Evolutionary conservation across 2,329 filamentous ascomycete genomes (phyloP).

Genomic region (Metarhizium humberi): DNA sequence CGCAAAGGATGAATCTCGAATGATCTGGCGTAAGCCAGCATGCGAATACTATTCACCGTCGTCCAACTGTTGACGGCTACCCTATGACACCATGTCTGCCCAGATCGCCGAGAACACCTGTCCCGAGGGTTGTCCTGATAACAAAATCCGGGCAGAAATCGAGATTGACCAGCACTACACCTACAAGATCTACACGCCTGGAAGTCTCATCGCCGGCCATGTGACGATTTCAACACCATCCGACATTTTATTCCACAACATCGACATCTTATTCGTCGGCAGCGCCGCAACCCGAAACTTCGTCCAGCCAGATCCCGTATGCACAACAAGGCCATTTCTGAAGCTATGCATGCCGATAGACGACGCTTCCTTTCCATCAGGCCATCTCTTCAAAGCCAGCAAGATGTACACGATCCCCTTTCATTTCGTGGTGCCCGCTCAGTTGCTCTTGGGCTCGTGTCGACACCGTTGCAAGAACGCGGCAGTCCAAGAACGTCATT

Average conservation of each 20-base stretch:
- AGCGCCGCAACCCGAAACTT: neutral
- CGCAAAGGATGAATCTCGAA: too few species aligned
- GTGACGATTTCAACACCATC: neutral
- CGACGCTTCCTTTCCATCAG: neutral
- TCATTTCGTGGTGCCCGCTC: neutral
- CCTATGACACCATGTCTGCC: neutral
- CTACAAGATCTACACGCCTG: neutral
- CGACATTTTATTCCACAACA: neutral
- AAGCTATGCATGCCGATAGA: neutral
- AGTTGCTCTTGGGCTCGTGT: neutral
- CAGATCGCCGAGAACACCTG: neutral
- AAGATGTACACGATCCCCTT: neutral
- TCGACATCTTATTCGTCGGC: neutral
- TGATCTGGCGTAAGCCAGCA: neutral
- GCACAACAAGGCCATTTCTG: neutral
- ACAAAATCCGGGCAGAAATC: neutral
- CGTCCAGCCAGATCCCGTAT: neutral
- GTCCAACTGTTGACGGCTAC: neutral
- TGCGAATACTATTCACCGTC: neutral
- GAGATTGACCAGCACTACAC: neutral
- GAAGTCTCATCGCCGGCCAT: neutral
- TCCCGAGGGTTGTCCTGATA: neutral
- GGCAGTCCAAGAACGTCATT: neutral
- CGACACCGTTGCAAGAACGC: neutral
- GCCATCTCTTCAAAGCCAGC: neutral